Evolutionary conservation across 2,329 filamentous ascomycete species (phyloP).

Genomic region (Microdochium nivale): DNA sequence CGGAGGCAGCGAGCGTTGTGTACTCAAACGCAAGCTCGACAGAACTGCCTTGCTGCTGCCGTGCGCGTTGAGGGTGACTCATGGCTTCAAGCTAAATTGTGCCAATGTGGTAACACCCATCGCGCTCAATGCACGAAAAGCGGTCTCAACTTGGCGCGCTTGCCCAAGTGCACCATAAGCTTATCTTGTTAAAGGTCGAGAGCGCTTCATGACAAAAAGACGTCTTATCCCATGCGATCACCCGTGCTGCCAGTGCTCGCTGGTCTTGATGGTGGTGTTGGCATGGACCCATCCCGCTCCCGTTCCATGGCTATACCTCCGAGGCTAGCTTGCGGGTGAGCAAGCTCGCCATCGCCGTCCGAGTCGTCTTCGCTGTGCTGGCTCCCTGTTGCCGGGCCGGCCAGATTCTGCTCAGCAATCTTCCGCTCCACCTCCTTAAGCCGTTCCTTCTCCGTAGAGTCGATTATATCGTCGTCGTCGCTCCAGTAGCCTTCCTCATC

Average conservation of each 20-base stretch:
- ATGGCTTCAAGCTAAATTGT: no score
- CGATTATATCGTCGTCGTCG: slow-evolving; percentile 56
- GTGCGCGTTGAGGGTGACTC: no score
- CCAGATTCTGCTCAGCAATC: slow-evolving; percentile 29
- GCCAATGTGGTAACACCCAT: no score
- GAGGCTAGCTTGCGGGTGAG: slow-evolving; percentile 17
- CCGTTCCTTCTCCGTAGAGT: slow-evolving; percentile 50
- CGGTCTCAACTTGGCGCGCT: no score
- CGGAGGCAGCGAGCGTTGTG: no score
- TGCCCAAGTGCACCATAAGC: no score
- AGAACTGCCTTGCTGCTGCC: no score
- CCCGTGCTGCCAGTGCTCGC: slow-evolving; percentile 31
- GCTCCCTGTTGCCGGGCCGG: slow-evolving; percentile 20
- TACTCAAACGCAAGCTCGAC: no score
- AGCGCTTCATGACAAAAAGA: background rate
- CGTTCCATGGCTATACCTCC: slow-evolving; percentile 36
- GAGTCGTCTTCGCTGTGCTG: slow-evolving; percentile 22
- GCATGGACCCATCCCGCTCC: slow-evolving; percentile 16
- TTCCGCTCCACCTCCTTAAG: slow-evolving; percentile 39
- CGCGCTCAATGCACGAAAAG: no score
- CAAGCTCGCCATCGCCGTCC: slow-evolving; percentile 18
- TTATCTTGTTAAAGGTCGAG: no score
- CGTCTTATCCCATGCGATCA: slow-evolving; percentile 12
- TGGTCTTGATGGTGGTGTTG: slow-evolving; percentile 29
- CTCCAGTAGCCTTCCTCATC: slow-evolving; percentile 52